Evolutionary conservation across 2,329 filamentous ascomycete genomes (phyloP).

Genomic region (Domatiomyces catenatus): DNA sequence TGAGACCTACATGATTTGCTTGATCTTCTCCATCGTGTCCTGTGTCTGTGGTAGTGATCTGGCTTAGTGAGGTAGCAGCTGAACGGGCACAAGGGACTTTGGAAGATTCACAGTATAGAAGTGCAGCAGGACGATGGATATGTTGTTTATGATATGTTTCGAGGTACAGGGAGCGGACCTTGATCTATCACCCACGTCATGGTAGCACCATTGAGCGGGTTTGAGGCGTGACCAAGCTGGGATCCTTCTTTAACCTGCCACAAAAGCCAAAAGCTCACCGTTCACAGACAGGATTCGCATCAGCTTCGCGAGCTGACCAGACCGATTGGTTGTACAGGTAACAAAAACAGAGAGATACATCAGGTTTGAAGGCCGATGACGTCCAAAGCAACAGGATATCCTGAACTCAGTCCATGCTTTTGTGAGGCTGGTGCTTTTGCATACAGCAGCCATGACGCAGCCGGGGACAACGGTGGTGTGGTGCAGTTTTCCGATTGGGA

Average conservation of each 20-base stretch:
- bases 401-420: background rate
- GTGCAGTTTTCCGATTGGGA: background rate
- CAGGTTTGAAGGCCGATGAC: background rate
- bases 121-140: background rate
- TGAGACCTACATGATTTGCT: constrained; percentile 20
- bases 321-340: background rate
- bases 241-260: background rate
- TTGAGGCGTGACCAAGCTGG: background rate
- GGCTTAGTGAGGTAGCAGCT: background rate
- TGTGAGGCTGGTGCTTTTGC: background rate
- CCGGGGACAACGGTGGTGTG: background rate
- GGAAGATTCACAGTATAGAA: background rate
- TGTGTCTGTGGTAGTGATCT: background rate
- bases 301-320: background rate
- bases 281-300: background rate
- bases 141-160: background rate
- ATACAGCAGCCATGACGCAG: background rate
- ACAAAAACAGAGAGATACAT: background rate
- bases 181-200: background rate
- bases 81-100: background rate
- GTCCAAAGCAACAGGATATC: background rate
- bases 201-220: background rate
- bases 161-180: background rate
- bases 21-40: constrained; percentile 17
- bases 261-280: background rate